A percentile compares a stretch with the other conserved stretches of the same genome.
These are phyloP conservation scores for Ampelomyces quisqualis DNA, from an alignment of 2,329 filamentous ascomycete species.

Conservation along the genomic window DNA sequence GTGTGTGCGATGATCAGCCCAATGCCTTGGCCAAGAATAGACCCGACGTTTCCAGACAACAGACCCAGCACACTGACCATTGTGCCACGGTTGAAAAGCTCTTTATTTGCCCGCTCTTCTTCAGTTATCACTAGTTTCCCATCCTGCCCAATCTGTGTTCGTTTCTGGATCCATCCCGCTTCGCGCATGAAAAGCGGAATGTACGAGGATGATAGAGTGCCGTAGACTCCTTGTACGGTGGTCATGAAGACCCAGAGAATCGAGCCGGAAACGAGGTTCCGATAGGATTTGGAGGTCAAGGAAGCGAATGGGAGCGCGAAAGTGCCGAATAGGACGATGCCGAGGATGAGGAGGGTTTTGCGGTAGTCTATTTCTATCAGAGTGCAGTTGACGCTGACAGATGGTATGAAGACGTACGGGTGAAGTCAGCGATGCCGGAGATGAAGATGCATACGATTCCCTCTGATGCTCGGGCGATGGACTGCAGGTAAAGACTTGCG, in stretches of 20 bases:
- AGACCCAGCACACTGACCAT: slow-evolving; percentile 8
- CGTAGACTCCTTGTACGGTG: slow-evolving; percentile 18
- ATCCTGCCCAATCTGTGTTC: slow-evolving; percentile 5
- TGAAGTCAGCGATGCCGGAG: slow-evolving; percentile 20
- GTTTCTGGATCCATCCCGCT: slow-evolving; percentile 9
- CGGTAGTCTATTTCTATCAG: slow-evolving; percentile 7
- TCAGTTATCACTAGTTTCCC: slow-evolving; percentile 8
- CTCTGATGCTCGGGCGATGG: slow-evolving; percentile 20
- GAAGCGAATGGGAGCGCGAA: slow-evolving; percentile 17
- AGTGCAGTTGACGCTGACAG: background rate
- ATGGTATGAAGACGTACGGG: slow-evolving; percentile 4
- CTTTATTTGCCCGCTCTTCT: slow-evolving; percentile 6
- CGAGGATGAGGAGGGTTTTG: slow-evolving; percentile 10
- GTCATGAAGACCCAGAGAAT: slow-evolving; percentile 15
- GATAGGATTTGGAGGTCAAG: slow-evolving; percentile 11
- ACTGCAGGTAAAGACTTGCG: slow-evolving; percentile 16
- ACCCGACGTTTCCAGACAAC: slow-evolving; percentile 3
- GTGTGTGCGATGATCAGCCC: slow-evolving; percentile 7
- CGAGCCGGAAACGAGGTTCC: slow-evolving; percentile 12
- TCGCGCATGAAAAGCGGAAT: slow-evolving; percentile 25
- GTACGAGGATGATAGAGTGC: slow-evolving; percentile 18
- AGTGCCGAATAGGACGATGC: slow-evolving; percentile 14
- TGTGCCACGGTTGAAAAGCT: slow-evolving; percentile 5
- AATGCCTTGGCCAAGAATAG: slow-evolving; percentile 5
- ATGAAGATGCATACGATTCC: slow-evolving; percentile 14